Base-by-base conservation (phyloP, 495 filamentous ascomycete genomes). In the Polyplosphaeria fusca region DNA sequence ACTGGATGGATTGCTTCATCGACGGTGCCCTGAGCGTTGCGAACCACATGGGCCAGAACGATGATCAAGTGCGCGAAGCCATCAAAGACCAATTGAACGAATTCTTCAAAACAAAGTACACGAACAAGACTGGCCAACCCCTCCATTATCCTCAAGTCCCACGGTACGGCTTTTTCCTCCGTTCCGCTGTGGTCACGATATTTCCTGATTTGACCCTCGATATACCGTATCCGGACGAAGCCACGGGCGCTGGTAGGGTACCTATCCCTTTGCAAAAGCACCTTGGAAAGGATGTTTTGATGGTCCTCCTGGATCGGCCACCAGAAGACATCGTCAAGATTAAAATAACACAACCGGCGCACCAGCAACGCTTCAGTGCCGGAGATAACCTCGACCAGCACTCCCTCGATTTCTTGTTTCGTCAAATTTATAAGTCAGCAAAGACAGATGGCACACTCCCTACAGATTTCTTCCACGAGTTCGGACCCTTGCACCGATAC, bases 1-100 rank as follows among this genome's bases (percentile, higher is more conserved):
- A 64, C 41, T 81, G 77, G 78, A 27, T 73, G 1, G 70, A 76
- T 43, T 64, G 65, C 11, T 20, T 78, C 11, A 55, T 81, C 5
- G 79, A 82, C 52, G 77, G 79, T 1, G 79, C 68, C 5, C 63
- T 82, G 0, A 35, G 30, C 30, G 30, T 35, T 35, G 30, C 7
- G 30, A 35, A 35, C 30, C 30, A 35, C 30, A 7, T 35, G 30
- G 30, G n/a, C 9, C 7, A n/a, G 30, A 45, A 60, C n/a, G 55
- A 56, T 47, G 63, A 62, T 24, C 3, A 3, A 2, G 24, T 57
- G 2, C 3, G 40, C 1, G 11, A 2, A 19, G 25, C 3, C 7
- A 62, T 62, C 18, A 62, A 62, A 24, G 20, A 38, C 0, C 1
- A 28, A 1, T 5, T 4, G 27, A 62, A 62, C 22, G 2, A 0